phyloP scores from a whole-genome alignment of 371 early-diverging fungal genomes.

The Nematocida sp. region DNA sequence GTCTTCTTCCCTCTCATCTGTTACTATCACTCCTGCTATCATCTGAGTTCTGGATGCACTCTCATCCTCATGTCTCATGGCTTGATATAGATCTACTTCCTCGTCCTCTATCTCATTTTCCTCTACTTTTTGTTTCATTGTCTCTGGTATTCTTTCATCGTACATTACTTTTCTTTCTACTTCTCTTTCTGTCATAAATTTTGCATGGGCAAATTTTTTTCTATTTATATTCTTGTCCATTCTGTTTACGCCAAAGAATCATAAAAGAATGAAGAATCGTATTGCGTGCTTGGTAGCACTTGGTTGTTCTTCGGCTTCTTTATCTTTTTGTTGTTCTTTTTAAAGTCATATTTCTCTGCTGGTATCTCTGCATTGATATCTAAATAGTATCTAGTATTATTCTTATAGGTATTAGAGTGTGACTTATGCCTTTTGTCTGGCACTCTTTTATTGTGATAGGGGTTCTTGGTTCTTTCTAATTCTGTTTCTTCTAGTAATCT shows the following conservation, averaged over 20 bases:
- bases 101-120: slow-evolving; percentile 15
- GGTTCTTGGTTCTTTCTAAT: background rate
- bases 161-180: background rate
- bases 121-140: background rate
- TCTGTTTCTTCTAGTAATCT: background rate
- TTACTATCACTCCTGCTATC: slow-evolving; percentile 29
- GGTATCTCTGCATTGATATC: background rate
- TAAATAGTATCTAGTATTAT: background rate
- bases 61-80: background rate
- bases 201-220: background rate
- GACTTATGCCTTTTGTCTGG: background rate
- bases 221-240: slow-evolving; percentile 13
- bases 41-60: background rate
- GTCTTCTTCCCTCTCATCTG: slow-evolving; percentile 46
- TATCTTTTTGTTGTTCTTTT: slow-evolving; percentile 3
- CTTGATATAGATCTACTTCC: slow-evolving; percentile 18
- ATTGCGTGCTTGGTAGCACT: background rate
- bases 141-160: background rate
- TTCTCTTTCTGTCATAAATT: background rate
- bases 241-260: slow-evolving; percentile 45
- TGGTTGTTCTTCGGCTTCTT: background rate
- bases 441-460: background rate
- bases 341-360: slow-evolving; percentile 36
- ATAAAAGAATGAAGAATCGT: slow-evolving; percentile 25
- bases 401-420: background rate